phyloP scores from a whole-genome alignment of 1,139 yeast genomes.

The Hanseniaspora sp. region DNA sequence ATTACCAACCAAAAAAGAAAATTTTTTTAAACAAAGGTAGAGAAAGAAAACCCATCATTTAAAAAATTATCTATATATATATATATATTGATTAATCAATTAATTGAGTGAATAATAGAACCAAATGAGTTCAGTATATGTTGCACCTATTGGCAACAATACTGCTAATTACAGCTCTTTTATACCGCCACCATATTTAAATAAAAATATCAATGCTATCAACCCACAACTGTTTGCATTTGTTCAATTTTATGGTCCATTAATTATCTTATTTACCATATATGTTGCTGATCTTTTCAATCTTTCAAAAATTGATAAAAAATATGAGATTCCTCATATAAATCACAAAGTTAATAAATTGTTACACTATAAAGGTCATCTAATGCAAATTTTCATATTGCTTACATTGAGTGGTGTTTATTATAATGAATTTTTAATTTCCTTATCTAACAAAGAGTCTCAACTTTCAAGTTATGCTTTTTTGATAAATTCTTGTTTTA shows the following conservation, averaged over 20 bases:
- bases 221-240: constrained; percentile 7
- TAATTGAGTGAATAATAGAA: not conserved
- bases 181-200: constrained; percentile 10
- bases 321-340: not conserved
- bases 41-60: no score
- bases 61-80: not conserved
- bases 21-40: not conserved
- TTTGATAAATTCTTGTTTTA: constrained; percentile 1
- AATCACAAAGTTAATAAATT: not conserved
- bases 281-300: not conserved
- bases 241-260: not conserved
- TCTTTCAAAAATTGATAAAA: not conserved
- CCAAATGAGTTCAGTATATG: not conserved
- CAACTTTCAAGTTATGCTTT: constrained; percentile 13
- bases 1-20: no score
- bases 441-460: not conserved
- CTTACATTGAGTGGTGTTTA: not conserved
- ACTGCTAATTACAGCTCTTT: not conserved
- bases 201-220: constrained; percentile 5
- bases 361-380: not conserved
- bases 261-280: not conserved
- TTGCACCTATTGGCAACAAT: not conserved
- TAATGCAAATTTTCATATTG: not conserved
- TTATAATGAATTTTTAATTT: not conserved
- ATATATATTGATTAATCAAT: not conserved